Conservation (phyloP, 2,329 filamentous ascomycete species). For the Eutypa lata region DNA sequence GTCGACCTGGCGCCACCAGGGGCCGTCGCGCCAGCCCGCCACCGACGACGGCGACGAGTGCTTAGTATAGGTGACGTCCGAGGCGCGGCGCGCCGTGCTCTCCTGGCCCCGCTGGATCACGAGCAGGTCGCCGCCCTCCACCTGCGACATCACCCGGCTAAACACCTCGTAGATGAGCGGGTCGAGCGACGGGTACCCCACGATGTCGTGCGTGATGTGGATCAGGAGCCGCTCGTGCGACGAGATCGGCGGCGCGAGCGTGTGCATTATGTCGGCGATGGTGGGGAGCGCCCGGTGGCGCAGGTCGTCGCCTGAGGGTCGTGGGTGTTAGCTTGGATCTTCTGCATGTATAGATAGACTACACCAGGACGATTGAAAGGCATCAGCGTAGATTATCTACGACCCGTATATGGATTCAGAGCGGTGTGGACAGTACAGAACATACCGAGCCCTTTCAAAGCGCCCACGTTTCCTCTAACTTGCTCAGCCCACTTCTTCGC, state of each 20-base stretch:
- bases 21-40: slow-evolving; percentile 82
- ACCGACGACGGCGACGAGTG: slow-evolving; percentile 39
- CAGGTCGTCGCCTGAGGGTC: slow-evolving; percentile 72
- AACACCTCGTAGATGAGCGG: slow-evolving; percentile 90
- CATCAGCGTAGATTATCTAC: too few species aligned
- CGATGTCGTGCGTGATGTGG: slow-evolving; percentile 93
- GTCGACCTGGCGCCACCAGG: slow-evolving; percentile 84
- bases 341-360: background rate
- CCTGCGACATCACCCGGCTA: slow-evolving; percentile 95
- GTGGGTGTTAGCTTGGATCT: slow-evolving; percentile 7
- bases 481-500: slow-evolving; percentile 95
- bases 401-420: too few species aligned
- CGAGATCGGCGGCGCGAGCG: slow-evolving; percentile 91
- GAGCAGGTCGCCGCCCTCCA: slow-evolving; percentile 91
- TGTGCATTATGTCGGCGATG: slow-evolving; percentile 92
- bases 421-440: slow-evolving; percentile 9
- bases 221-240: slow-evolving; percentile 96
- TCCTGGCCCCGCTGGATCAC: slow-evolving; percentile 94
- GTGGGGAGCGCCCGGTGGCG: slow-evolving; percentile 85
- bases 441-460: slow-evolving; percentile 71
- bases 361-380: too few species aligned
- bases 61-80: slow-evolving; percentile 49
- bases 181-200: slow-evolving; percentile 91
- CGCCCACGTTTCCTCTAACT: slow-evolving; percentile 82
- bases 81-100: slow-evolving; percentile 64